Percentiles rank a stretch among this genome's conserved stretches.
These are phyloP conservation scores for Anthracocystis panici-leucophaei DNA, from an alignment of 1,284 basidiomycete species.

Conservation along the genomic window DNA sequence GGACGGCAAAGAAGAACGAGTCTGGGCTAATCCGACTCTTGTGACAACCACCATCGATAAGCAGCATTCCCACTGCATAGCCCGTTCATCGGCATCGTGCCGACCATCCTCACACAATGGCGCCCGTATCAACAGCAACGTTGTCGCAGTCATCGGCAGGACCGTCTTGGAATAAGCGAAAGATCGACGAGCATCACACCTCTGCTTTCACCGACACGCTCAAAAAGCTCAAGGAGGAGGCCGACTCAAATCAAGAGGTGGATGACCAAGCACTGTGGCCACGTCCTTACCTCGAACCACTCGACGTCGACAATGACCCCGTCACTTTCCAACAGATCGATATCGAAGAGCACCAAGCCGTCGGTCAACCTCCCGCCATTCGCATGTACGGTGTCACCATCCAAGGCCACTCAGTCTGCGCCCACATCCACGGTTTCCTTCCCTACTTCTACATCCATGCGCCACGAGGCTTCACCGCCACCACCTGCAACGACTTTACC, in stretches of 20 bases:
- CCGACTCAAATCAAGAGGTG: slow-evolving; percentile 42
- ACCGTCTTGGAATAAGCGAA: slow-evolving; percentile 43
- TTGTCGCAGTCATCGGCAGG: slow-evolving; percentile 27
- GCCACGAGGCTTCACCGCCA: slow-evolving; percentile 61
- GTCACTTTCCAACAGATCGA: slow-evolving; percentile 69
- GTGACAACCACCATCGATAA: background rate
- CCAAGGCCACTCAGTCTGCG: slow-evolving; percentile 64
- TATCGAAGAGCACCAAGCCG: slow-evolving; percentile 63
- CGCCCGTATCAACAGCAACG: slow-evolving; percentile 45
- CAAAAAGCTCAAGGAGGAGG: slow-evolving; percentile 53
- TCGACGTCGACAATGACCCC: slow-evolving; percentile 49
- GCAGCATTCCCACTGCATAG: slow-evolving; percentile 1
- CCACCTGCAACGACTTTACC: slow-evolving; percentile 62
- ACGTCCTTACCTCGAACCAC: slow-evolving; percentile 48
- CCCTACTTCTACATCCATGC: slow-evolving; percentile 69
- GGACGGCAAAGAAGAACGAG: background rate
- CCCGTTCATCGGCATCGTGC: slow-evolving; percentile 15
- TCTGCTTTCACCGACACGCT: slow-evolving; percentile 61
- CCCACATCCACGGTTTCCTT: slow-evolving; percentile 67
- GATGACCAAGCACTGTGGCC: slow-evolving; percentile 59
- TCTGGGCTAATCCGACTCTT: background rate
- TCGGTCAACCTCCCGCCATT: slow-evolving; percentile 59
- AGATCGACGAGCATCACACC: slow-evolving; percentile 44
- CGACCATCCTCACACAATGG: slow-evolving; percentile 32
- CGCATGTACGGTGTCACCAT: slow-evolving; percentile 67